Percentiles rank a stretch among this genome's conserved stretches.
Conservation (phyloP, 2,329 filamentous ascomycete species). For the Penicillium sp. region DNA sequence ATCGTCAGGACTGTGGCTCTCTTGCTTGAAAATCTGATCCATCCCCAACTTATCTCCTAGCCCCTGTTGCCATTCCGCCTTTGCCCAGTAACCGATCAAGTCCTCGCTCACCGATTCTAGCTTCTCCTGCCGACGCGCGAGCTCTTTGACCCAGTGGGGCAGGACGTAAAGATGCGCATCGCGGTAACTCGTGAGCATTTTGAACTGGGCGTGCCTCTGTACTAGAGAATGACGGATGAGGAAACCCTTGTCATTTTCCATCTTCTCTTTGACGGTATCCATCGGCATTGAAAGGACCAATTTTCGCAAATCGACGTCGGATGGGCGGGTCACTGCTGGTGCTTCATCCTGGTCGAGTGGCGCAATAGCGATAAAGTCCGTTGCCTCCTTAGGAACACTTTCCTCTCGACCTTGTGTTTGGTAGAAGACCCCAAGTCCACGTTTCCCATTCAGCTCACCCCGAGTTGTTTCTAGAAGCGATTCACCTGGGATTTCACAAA, state of each 20-base stretch:
- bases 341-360: conserved; percentile 52
- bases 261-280: conserved; percentile 78
- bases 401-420: conserved; percentile 67
- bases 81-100: conserved; percentile 91
- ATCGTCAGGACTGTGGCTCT: conserved; percentile 39
- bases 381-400: conserved; percentile 81
- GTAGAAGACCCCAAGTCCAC: conserved; percentile 86
- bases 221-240: conserved; percentile 72
- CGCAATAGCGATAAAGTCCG: conserved; percentile 79
- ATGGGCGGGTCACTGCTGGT: conserved; percentile 52
- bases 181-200: conserved; percentile 75
- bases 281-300: conserved; percentile 82
- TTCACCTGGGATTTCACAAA: conserved; percentile 82
- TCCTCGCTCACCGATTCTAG: conserved; percentile 89
- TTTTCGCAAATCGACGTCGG: conserved; percentile 9
- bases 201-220: conserved; percentile 65
- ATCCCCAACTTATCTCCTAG: conserved; percentile 72
- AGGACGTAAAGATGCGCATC: conserved; percentile 95
- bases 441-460: conserved; percentile 41
- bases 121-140: conserved; percentile 70
- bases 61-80: conserved; percentile 82
- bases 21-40: conserved; percentile 56
- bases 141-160: conserved; percentile 82
- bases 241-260: conserved; percentile 61
- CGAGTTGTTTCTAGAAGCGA: conserved; percentile 74